Percentiles rank a stretch among this genome's conserved stretches.
Evolutionary conservation across 2,329 filamentous ascomycete genomes (phyloP).

Genomic region (Emmonsia crescens): DNA sequence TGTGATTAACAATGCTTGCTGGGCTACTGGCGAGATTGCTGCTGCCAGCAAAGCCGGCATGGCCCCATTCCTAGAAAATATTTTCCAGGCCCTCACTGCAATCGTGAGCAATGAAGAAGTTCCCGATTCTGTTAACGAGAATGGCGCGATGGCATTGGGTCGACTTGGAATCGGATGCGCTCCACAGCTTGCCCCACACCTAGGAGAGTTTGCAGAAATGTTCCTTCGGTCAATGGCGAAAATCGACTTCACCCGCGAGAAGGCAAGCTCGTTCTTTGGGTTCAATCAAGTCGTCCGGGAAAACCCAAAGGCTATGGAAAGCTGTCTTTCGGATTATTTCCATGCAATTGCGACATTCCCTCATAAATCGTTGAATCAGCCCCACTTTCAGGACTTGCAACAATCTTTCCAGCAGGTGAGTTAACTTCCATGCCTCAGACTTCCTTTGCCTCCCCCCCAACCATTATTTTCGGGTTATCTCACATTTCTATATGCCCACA

Average conservation of each 20-base stretch:
- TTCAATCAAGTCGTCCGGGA: constrained; percentile 74
- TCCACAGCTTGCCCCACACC: constrained; percentile 63
- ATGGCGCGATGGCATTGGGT: constrained; percentile 85
- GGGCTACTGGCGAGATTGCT: constrained; percentile 88
- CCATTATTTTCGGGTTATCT: not conserved
- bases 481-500: not conserved
- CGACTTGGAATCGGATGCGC: constrained; percentile 72
- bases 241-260: constrained; percentile 83
- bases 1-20: constrained; percentile 96
- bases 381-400: constrained; percentile 50
- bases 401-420: constrained; percentile 67
- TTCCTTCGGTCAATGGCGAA: constrained; percentile 76
- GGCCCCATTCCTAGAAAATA: constrained; percentile 62
- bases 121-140: constrained; percentile 79
- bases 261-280: constrained; percentile 83
- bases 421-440: not conserved
- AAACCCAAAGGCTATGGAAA: constrained; percentile 89
- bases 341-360: constrained; percentile 64
- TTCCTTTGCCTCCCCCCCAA: not conserved
- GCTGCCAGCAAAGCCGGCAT: constrained; percentile 64
- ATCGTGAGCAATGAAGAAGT: constrained; percentile 81
- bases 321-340: constrained; percentile 71
- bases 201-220: constrained; percentile 67
- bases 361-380: constrained; percentile 50
- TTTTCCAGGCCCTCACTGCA: constrained; percentile 65